These are phyloP conservation scores for Tetraselmis striata DNA, from an alignment of 139 green algal genomes.

Conservation along the genomic window DNA sequence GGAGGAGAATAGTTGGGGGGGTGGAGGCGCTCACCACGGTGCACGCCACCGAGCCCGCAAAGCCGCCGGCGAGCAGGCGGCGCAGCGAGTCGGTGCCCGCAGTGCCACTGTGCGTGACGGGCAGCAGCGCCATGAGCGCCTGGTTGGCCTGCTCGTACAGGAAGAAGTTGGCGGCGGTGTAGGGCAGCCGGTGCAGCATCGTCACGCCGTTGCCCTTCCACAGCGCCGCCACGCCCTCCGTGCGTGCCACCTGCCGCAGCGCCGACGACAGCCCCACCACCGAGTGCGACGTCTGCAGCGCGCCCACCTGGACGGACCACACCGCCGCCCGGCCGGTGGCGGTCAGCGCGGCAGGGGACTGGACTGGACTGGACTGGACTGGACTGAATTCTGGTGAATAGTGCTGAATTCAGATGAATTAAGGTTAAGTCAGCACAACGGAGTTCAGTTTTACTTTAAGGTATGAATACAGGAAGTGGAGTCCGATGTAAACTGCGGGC, in stretches of 20 bases:
- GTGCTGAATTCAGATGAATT: too few relatives aligned
- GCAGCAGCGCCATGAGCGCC: background rate
- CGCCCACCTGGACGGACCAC: background rate
- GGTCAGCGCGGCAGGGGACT: conserved; percentile 3
- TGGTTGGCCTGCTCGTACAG: conserved; percentile 70
- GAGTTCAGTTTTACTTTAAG: too few relatives aligned
- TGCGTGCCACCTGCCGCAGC: conserved; percentile 41
- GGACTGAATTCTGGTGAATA: too few relatives aligned
- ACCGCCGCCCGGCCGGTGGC: too few relatives aligned
- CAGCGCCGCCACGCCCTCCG: conserved; percentile 72
- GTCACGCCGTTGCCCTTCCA: conserved; percentile 92
- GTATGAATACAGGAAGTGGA: too few relatives aligned
- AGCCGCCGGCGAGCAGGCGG: conserved; percentile 58
- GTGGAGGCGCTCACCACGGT: conserved; percentile 55
- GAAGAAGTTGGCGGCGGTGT: conserved; percentile 92
- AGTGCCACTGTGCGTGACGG: background rate
- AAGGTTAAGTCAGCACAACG: too few relatives aligned
- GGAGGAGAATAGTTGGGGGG: too few relatives aligned
- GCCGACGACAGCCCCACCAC: conserved; percentile 10
- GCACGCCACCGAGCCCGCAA: conserved; percentile 75
- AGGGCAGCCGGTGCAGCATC: conserved; percentile 92
- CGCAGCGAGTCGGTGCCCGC: conserved; percentile 36
- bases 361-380: too few relatives aligned
- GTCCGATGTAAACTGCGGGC: too few relatives aligned
- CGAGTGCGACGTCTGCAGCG: background rate